Evolutionary conservation across 140 eudicot species (phyloP), one percentile per base, ranked within the genome.

Genomic region (Bidens hawaiensis): DNA sequence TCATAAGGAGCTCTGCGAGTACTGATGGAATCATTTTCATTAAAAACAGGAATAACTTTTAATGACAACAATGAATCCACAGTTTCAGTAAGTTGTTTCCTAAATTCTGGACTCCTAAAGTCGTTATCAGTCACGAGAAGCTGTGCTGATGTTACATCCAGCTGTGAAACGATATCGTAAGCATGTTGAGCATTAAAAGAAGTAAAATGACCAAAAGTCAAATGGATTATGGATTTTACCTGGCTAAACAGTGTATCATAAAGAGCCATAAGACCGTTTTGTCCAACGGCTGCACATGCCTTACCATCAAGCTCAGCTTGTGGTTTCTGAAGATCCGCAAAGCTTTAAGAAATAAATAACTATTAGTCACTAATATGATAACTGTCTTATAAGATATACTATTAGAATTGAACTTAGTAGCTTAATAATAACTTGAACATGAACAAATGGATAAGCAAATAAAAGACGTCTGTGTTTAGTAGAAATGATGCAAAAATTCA

Each of bases 261-360:
- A 40, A 91, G 86, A 54, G 99, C 99, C 99, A 91, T 84, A 48
- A 91, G 99, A 76, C 96, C 96, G 60, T 85, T 91, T 78, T 91
- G 99, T 36, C 99, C 99, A 74, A 91, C 99, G n/a, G 99, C 99
- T 36, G 99, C 99, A 78, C 99, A 91, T 48, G 99, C 96, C 79
- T 91, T 91, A 18, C 99, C 99, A 65, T 91, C 99, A 67, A 87
- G 99, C 78, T 91, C 99, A 64, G 60, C 70, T 77, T 91, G 99
- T 34, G 99, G 99, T 62, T 82, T 91, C 62, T 91, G 99, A 36
- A 91, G 99, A 71, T 91, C 99, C 50, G 95, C 96, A 76, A 91
- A 91, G 76, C 99, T 91, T 71, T 63, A 75, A 30, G 61, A 70
- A 14, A 50, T 11, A 21, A 68, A 68, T 30, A 34, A 17, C 14